Percentiles rank a stretch among this genome's conserved stretches.
These are phyloP conservation scores for Vitis amurensis DNA, from an alignment of 164 flowering plant species.

Conservation along the genomic window DNA sequence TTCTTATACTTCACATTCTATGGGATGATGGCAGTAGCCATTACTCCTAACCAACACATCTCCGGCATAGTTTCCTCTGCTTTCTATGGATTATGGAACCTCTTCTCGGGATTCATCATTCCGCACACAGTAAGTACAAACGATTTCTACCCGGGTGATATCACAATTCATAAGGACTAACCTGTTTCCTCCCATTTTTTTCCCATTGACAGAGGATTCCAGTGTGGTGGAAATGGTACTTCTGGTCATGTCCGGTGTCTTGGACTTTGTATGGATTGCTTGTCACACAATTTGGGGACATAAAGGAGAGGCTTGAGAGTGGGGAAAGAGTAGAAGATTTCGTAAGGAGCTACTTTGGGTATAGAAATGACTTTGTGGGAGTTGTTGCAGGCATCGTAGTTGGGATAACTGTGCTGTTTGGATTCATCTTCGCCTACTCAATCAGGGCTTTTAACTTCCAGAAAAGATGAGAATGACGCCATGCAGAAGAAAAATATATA, in stretches of 20 bases:
- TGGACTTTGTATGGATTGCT: slow-evolving; percentile 4
- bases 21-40: slow-evolving; percentile 14
- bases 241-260: neutral
- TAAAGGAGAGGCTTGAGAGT: neutral
- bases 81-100: slow-evolving; percentile 10
- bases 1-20: slow-evolving; percentile 1
- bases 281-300: slow-evolving; percentile 3
- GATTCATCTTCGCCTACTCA: slow-evolving; percentile 17
- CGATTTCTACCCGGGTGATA: too few species aligned
- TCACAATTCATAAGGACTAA: too few species aligned
- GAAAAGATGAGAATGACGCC: slow-evolving; percentile 13
- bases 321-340: slow-evolving; percentile 10
- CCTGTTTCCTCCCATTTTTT: too few species aligned
- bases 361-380: slow-evolving; percentile 17
- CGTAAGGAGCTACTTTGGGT: slow-evolving; percentile 15
- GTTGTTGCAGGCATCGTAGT: slow-evolving; percentile 20
- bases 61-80: slow-evolving; percentile 3
- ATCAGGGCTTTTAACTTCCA: slow-evolving; percentile 40
- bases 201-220: neutral
- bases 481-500: too few species aligned
- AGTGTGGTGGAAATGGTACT: slow-evolving; percentile 9
- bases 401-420: slow-evolving; percentile 19
- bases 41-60: slow-evolving; percentile 14
- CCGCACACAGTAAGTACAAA: neutral
- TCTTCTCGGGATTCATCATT: slow-evolving; percentile 5